These are phyloP conservation scores for Penicillium chermesinum DNA, from an alignment of 495 filamentous ascomycete genomes.

Conservation along the genomic window DNA sequence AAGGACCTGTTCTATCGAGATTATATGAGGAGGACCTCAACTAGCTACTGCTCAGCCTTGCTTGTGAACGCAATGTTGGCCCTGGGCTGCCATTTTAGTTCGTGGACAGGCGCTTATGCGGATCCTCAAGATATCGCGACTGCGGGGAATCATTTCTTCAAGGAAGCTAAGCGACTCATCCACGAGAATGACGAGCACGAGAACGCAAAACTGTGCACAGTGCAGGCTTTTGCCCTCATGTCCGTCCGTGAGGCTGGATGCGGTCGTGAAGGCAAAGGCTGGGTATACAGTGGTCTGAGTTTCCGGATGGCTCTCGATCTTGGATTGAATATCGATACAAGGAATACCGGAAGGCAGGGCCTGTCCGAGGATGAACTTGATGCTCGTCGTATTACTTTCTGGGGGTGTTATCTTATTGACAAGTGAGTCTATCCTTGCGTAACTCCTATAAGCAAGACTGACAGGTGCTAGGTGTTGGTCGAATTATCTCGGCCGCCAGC, in stretches of 20 bases:
- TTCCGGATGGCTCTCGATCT: constrained; percentile 98
- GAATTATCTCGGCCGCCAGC: constrained; percentile 91
- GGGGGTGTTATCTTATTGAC: constrained; percentile 98
- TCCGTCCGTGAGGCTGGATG: constrained; percentile 95
- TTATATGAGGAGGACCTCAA: constrained; percentile 62
- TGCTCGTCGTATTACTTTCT: constrained; percentile 86
- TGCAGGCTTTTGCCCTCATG: constrained; percentile 93
- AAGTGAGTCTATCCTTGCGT: constrained; percentile 50
- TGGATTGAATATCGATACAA: constrained; percentile 83
- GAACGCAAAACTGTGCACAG: constrained; percentile 83
- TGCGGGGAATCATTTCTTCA: constrained; percentile 95
- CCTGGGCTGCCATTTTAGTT: constrained; percentile 94
- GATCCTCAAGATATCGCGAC: constrained; percentile 70
- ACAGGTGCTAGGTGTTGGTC: constrained; percentile 71
- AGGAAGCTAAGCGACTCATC: constrained; percentile 86
- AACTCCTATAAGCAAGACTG: constrained; percentile 7
- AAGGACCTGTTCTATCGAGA: constrained; percentile 84
- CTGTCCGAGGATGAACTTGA: constrained; percentile 82
- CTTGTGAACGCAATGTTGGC: constrained; percentile 96
- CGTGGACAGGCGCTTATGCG: constrained; percentile 61
- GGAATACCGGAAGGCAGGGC: constrained; percentile 52
- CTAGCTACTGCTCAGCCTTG: constrained; percentile 77
- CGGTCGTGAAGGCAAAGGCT: constrained; percentile 89
- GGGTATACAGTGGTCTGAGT: constrained; percentile 97
- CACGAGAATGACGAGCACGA: constrained; percentile 91